phyloP scores from a whole-genome alignment of 768 basidiomycete genomes.

The Phylloporus sp. region DNA sequence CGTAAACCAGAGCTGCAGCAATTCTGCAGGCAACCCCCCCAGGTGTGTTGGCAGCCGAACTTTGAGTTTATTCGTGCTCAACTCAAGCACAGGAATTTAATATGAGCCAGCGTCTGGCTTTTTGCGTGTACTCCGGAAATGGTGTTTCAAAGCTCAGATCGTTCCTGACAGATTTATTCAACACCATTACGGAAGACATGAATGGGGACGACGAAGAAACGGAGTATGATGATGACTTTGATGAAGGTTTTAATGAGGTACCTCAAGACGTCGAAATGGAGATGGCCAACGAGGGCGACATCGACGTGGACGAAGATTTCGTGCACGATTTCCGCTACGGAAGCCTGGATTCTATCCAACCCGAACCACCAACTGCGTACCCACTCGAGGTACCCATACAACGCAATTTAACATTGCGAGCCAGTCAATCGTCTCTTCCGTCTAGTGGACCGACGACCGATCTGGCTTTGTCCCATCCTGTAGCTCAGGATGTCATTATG shows the following conservation, averaged over 20 bases:
- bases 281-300: constrained; percentile 36
- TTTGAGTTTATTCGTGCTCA: constrained; percentile 2
- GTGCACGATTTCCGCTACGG: constrained; percentile 33
- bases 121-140: constrained; percentile 95
- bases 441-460: constrained; percentile 5
- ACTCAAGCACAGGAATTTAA: constrained; percentile 72
- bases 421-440: constrained; percentile 13
- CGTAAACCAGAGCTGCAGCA: constrained; percentile 78
- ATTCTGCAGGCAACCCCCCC: constrained; percentile 86
- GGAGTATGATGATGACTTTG: constrained; percentile 53
- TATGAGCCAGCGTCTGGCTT: constrained; percentile 79
- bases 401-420: constrained; percentile 25
- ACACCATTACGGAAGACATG: constrained; percentile 67
- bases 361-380: constrained; percentile 11
- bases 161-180: constrained; percentile 73
- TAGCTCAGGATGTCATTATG: constrained; percentile 27
- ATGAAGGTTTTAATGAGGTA: constrained; percentile 33
- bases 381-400: constrained; percentile 29
- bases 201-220: constrained; percentile 64
- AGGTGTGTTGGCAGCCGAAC: constrained; percentile 46
- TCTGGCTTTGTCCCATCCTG: constrained; percentile 3
- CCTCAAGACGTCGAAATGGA: constrained; percentile 32
- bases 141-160: constrained; percentile 81
- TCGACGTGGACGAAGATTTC: constrained; percentile 46
- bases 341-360: constrained; percentile 10